phyloP scores from a whole-genome alignment of 228 moss, liverwort and hornwort genomes.

The Sphagnum magellanicum region DNA sequence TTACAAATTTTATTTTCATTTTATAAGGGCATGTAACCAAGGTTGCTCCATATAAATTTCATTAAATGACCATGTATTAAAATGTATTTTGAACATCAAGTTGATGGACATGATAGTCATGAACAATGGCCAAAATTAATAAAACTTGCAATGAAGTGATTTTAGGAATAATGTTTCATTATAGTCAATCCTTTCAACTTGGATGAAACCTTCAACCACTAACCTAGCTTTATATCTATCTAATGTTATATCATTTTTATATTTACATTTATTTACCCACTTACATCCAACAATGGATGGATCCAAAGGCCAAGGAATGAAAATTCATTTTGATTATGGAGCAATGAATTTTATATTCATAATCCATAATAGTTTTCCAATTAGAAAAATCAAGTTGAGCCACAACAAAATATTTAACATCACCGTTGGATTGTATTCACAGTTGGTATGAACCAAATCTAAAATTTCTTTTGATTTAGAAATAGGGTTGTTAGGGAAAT shows the following conservation, averaged over 20 bases:
- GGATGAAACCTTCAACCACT: neutral
- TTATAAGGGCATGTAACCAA: neutral
- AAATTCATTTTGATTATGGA: no score
- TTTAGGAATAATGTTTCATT: neutral
- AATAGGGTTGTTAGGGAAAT: no score
- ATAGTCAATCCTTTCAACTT: neutral
- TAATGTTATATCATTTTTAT: neutral
- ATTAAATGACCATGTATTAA: neutral
- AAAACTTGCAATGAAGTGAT: neutral
- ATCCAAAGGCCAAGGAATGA: no score
- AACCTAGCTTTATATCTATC: neutral
- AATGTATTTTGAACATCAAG: neutral
- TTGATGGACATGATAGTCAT: neutral
- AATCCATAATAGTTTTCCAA: no score
- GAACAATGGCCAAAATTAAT: neutral
- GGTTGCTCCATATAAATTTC: neutral
- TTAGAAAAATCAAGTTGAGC: no score
- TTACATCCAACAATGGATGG: no score
- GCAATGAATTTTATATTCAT: no score
- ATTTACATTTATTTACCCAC: no score
- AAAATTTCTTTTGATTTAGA: no score
- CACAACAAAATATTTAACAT: no score
- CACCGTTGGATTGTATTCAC: no score
- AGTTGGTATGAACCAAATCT: no score
- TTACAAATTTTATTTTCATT: neutral